Base-by-base conservation (phyloP, 2,329 filamentous ascomycete genomes). In the Aureobasidium sp. region DNA sequence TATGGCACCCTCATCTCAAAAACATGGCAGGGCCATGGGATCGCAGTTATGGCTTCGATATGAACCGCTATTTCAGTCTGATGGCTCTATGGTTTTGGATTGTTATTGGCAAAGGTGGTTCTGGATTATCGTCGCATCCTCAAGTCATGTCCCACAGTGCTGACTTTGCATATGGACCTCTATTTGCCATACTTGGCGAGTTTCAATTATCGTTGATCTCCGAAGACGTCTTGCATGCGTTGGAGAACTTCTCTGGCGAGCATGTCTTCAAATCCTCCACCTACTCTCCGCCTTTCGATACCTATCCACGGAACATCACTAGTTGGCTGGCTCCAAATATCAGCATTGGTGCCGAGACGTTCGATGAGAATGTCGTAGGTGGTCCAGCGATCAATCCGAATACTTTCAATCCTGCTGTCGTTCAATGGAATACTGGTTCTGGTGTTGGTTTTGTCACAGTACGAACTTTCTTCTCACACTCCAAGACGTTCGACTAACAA, bases 21-120 rank as follows among this genome's bases (percentile, higher is more conserved):
- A 87, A 87, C 64, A 77, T 86, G 52, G 84, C 84, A 2, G 85
- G 84, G 0, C 85, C 85, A 0, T 87, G 84, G 84, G 85, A 87
- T 69, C 79, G 85, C 0, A 76, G 79, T 0, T 87, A 87, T 64
- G 84, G 84, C 0, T 86, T 81, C 62, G 84, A 87, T 63, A 85
- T 87, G 84, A 85, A 84, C 61, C 74, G 78, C 7, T 87, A 87
- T 66, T 69, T 86, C 4, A 81, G 81, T 58, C 76, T 87, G 53
- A 79, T 86, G 69, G 80, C 80, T 0, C 69, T 83, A 15, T 83
- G 83, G 72, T 77, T 87, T 64, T 87, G 84, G 84, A 78, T 80
- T 0, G 63, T 85, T 4, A 74, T 83, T 5, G 83, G 82, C 9
- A 80, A 82, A 48, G 69, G 75, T 3, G 70, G 6, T 71, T 74